A percentile compares a stretch with the other conserved stretches of the same genome.
phyloP scores from a whole-genome alignment of 306 rosid species.

The Quercus alba region DNA sequence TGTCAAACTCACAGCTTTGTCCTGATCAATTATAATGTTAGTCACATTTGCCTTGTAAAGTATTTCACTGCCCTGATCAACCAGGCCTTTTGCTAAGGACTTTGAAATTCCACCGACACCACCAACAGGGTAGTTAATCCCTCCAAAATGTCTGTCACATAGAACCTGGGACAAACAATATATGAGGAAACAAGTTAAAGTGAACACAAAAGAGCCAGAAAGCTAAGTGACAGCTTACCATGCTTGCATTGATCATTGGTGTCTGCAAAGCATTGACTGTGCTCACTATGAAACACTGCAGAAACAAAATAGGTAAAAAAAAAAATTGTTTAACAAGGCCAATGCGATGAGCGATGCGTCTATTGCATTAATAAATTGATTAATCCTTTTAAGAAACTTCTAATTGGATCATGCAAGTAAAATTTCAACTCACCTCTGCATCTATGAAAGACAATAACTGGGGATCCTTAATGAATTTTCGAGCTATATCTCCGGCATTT shows the following conservation, averaged over 20 bases:
- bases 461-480: slow-evolving; percentile 78
- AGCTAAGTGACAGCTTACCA: slow-evolving; percentile 50
- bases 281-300: slow-evolving; percentile 96
- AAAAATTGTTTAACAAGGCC: slow-evolving; percentile 5
- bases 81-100: slow-evolving; percentile 84
- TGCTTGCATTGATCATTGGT: slow-evolving; percentile 98
- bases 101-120: slow-evolving; percentile 94
- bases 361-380: slow-evolving; percentile 6
- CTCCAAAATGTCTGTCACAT: slow-evolving; percentile 94
- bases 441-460: slow-evolving; percentile 84
- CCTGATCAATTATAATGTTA: slow-evolving; percentile 54
- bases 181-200: slow-evolving; percentile 8
- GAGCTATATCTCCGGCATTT: slow-evolving; percentile 92
- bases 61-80: slow-evolving; percentile 75
- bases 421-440: slow-evolving; percentile 71
- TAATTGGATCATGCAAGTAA: slow-evolving; percentile 23
- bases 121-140: slow-evolving; percentile 91
- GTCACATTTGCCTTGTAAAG: slow-evolving; percentile 90
- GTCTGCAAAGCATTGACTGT: slow-evolving; percentile 93
- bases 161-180: slow-evolving; percentile 53
- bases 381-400: slow-evolving; percentile 15
- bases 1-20: slow-evolving; percentile 74
- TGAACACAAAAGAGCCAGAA: not conserved
- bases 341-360: not conserved
- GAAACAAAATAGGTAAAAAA: slow-evolving; percentile 12